Percentiles rank a stretch among this genome's conserved stretches.
Evolutionary conservation across 2,329 filamentous ascomycete genomes (phyloP).

Genomic region (Phialocephala sp.): DNA sequence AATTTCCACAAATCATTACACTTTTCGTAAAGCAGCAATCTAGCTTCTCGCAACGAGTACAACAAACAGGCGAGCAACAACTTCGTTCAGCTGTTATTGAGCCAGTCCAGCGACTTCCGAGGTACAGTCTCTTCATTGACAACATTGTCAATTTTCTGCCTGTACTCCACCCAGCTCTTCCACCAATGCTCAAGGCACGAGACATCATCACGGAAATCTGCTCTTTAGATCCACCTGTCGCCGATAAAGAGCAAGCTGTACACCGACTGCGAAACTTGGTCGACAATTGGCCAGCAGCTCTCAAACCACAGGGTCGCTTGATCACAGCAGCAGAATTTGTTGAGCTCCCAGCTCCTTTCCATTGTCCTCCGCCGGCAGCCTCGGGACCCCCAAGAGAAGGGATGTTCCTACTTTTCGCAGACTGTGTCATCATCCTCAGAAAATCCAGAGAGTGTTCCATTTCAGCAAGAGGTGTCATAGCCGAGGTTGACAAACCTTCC

Average conservation of each 20-base stretch:
- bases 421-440: constrained; percentile 77
- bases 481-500: constrained; percentile 84
- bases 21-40: constrained; percentile 80
- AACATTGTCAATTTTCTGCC: constrained; percentile 89
- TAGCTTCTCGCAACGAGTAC: constrained; percentile 80
- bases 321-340: constrained; percentile 81
- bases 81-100: constrained; percentile 93
- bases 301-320: constrained; percentile 77
- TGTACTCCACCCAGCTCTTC: constrained; percentile 82
- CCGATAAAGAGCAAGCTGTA: constrained; percentile 76
- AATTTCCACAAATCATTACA: constrained; percentile 82
- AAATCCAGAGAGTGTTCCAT: constrained; percentile 68
- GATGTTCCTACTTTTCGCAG: constrained; percentile 83
- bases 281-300: constrained; percentile 74
- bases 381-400: constrained; percentile 55
- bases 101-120: constrained; percentile 89
- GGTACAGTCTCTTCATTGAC: constrained; percentile 96
- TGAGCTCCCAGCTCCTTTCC: constrained; percentile 77
- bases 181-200: constrained; percentile 82
- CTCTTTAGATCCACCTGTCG: constrained; percentile 77
- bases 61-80: constrained; percentile 86
- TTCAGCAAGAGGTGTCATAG: constrained; percentile 77
- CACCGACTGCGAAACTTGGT: constrained; percentile 78
- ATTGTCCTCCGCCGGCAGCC: constrained; percentile 34
- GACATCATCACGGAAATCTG: constrained; percentile 97